Evolutionary conservation across 2,329 filamentous ascomycete species (phyloP).

Genomic region (Blumeria hordei): DNA sequence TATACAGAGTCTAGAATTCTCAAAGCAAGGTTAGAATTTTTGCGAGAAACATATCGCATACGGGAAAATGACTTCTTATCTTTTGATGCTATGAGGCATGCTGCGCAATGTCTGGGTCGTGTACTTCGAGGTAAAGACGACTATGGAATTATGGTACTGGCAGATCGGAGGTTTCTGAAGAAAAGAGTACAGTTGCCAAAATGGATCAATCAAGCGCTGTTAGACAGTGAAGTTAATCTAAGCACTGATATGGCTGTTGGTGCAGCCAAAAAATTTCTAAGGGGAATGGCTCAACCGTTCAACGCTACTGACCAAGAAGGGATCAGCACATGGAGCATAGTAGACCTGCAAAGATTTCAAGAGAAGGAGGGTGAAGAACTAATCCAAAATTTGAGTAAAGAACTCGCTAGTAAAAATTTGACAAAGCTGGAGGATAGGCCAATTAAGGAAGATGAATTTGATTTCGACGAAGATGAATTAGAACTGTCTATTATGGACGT

Average conservation of each 20-base stretch:
- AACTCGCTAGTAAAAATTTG: not conserved
- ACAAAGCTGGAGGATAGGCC: constrained; percentile 4
- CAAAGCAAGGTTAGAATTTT: constrained; percentile 81
- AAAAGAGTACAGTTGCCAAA: constrained; percentile 79
- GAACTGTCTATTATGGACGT: constrained; percentile 27
- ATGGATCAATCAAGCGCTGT: constrained; percentile 79
- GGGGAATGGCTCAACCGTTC: constrained; percentile 82
- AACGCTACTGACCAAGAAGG: constrained; percentile 64
- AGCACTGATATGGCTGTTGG: constrained; percentile 91
- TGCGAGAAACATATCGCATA: constrained; percentile 93
- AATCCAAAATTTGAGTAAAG: constrained; percentile 34
- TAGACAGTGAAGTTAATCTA: constrained; percentile 68
- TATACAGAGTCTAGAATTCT: constrained; percentile 95
- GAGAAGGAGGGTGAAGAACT: constrained; percentile 46
- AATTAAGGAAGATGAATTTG: constrained; percentile 12
- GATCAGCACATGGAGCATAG: constrained; percentile 72
- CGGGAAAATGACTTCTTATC: constrained; percentile 93
- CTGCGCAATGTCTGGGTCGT: constrained; percentile 83
- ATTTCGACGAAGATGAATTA: constrained; percentile 16
- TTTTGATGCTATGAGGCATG: constrained; percentile 98
- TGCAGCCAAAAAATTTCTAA: constrained; percentile 67
- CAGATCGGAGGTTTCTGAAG: constrained; percentile 79
- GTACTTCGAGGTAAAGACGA: constrained; percentile 93
- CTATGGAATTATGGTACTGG: constrained; percentile 98
- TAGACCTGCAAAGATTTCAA: constrained; percentile 57